These are phyloP conservation scores for Geosmithia putterillii DNA, from an alignment of 2,329 filamentous ascomycete species.

Conservation along the genomic window DNA sequence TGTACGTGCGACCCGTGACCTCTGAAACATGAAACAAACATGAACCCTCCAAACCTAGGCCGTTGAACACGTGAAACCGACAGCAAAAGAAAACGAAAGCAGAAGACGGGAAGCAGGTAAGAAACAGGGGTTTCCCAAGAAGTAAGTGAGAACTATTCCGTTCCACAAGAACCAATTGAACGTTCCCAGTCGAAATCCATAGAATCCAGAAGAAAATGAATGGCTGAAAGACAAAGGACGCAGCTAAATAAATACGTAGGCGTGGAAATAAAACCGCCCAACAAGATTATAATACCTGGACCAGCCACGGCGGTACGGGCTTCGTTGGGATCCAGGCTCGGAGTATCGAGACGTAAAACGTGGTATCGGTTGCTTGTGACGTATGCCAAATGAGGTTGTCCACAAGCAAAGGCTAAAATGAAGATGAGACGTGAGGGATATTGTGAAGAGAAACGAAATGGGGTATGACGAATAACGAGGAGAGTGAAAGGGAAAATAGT, in stretches of 20 bases:
- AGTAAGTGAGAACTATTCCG: no score
- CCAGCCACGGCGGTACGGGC: not conserved
- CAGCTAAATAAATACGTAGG: no score
- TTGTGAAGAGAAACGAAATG: not conserved
- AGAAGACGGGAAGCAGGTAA: no score
- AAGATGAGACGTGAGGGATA: no score
- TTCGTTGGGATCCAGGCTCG: not conserved
- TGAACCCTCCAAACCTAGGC: not conserved
- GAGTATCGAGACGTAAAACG: not conserved
- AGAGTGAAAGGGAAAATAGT: not conserved
- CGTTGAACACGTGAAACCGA: not conserved
- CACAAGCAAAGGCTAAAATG: not conserved
- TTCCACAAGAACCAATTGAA: no score
- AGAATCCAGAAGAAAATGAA: no score
- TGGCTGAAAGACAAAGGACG: no score
- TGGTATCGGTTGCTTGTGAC: not conserved
- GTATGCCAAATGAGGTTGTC: not conserved
- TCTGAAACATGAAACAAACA: not conserved
- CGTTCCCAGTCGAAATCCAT: no score
- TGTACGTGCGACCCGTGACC: not conserved
- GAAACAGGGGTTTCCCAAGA: no score
- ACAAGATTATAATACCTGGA: not conserved
- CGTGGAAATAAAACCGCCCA: not conserved
- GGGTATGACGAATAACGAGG: no score
- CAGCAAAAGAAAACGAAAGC: no score